Base-by-base conservation (phyloP, 2,329 filamentous ascomycete genomes). In the Neopestalotiopsis sp. region DNA sequence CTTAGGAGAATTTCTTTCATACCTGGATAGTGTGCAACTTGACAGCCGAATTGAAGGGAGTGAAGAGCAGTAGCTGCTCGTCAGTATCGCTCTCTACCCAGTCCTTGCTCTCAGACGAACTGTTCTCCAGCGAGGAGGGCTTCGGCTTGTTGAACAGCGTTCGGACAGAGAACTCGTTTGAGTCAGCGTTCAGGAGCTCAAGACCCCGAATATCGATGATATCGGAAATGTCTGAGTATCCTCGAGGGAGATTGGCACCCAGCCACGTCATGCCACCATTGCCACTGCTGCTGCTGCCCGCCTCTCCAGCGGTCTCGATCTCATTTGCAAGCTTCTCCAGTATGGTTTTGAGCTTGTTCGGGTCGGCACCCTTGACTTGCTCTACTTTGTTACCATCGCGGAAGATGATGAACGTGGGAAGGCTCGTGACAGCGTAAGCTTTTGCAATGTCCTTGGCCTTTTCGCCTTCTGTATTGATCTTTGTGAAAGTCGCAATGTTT, bases 1-100 rank as follows among this genome's bases (percentile, higher is more conserved):
- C 59, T 45, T 59, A 17, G 52, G 34, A 52, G 52, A 57, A 62
- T n/a, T 34, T 17, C 12, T 28, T 30, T 72, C 81, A 69, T 82
- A 89, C 89, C 84, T 91, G 90, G 40, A 92, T 82, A 12, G 94
- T 95, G 82, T 98, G 95, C 65, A 98, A 87, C 85, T 98, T 99
- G 72, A 97, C 80, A 62, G 90, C 93, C 40, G 92, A 90, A 80
- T 95, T 92, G 83, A 99, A 97, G 0, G 96, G 95, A 68, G 97
- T 86, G 81, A 91, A 98, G 61, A 99, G 87, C 88, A 98, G 93
- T 71, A 99, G 85, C 84, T 99, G 96, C 83, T 98, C 95, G 78
- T 99, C 96, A 45, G 95, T 97, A 78, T 98, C 95, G 80, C 94
- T 98, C 85, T 98, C 94, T 28, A 98, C 91, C 91, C 93, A 98